These are phyloP conservation scores for Thelonectria blattea DNA, from an alignment of 2,329 filamentous ascomycete species.

Conservation along the genomic window DNA sequence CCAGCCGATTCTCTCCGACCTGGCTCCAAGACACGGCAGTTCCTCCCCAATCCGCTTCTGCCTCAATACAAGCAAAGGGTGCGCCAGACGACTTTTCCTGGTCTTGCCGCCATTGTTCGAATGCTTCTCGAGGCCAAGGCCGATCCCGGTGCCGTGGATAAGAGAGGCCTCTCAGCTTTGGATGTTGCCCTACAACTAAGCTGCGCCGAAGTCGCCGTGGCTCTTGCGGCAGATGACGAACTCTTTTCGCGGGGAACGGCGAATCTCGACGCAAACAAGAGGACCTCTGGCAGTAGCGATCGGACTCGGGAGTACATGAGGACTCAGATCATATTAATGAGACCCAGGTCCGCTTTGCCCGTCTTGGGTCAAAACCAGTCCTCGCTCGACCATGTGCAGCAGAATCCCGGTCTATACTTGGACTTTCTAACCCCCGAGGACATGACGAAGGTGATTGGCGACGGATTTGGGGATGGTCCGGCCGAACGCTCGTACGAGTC, in stretches of 20 bases:
- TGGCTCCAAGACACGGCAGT: background rate
- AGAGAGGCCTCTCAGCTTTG: slow-evolving; percentile 9
- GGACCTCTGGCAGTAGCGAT: background rate
- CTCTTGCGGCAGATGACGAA: slow-evolving; percentile 16
- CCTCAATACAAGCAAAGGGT: background rate
- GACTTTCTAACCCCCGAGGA: slow-evolving; percentile 14
- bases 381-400: background rate
- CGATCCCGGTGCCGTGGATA: slow-evolving; percentile 1
- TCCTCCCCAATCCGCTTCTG: background rate
- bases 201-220: slow-evolving; percentile 18
- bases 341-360: background rate
- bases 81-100: background rate
- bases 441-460: background rate
- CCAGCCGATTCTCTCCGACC: slow-evolving; percentile 15
- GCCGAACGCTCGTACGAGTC: background rate
- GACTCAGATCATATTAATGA: background rate
- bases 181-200: slow-evolving; percentile 22
- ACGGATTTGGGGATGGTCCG: slow-evolving; percentile 1
- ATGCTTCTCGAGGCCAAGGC: slow-evolving; percentile 17
- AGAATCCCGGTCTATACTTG: slow-evolving; percentile 5
- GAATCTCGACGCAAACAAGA: background rate
- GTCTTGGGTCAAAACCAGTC: slow-evolving; percentile 1
- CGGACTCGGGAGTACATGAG: background rate
- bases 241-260: slow-evolving; percentile 15
- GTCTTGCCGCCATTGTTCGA: slow-evolving; percentile 13